Evolutionary conservation across 805 yeast genomes (phyloP), one percentile per base, ranked within the genome.

Genomic region (Starmerella apicola): DNA sequence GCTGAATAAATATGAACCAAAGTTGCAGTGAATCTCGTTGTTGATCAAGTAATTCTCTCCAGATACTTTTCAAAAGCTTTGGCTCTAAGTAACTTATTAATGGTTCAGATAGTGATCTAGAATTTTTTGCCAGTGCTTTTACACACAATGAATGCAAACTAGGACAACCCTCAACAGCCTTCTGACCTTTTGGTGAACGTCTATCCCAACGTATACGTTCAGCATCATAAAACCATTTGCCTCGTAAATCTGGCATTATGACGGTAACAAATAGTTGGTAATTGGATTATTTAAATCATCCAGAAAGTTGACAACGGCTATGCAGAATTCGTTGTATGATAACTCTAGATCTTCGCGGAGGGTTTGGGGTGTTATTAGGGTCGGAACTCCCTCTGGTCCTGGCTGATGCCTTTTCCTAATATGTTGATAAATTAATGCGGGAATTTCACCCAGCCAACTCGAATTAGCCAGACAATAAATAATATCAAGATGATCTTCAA

Each of bases 381-480:
- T 31, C 18, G 10, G 27, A n/a, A 5, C 22, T 18, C 27, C 28
- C 41, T 8, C 17, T 22, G 19, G 21, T n/a, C n/a, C n/a, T n/a
- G n/a, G n/a, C n/a, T n/a, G n/a, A n/a, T n/a, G n/a, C n/a, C 22
- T 37, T 27, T 27, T 5, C 22, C 41, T 24, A 31, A 38, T 32
- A 34, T 31, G 17, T 38, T 40, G 32, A 36, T 43, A 27, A 38
- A 34, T 12, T 15, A 12, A 38, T 30, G 40, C 47, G 16, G 51
- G 43, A 28, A 44, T 44, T 3, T 42, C 38, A 5, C 51, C 51
- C 21, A 47, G 26, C 48, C 48, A 47, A 7, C 44, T 38, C 8
- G 47, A 39, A 24, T 47, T 47, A 4, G 45, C 43, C 4, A 46
- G 22, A 13, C 36, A 32, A 27, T 28, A 41, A n/a, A 41, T 17